These are phyloP conservation scores for Mollisia scopiformis DNA, from an alignment of 2,329 filamentous ascomycete species.

Conservation along the genomic window DNA sequence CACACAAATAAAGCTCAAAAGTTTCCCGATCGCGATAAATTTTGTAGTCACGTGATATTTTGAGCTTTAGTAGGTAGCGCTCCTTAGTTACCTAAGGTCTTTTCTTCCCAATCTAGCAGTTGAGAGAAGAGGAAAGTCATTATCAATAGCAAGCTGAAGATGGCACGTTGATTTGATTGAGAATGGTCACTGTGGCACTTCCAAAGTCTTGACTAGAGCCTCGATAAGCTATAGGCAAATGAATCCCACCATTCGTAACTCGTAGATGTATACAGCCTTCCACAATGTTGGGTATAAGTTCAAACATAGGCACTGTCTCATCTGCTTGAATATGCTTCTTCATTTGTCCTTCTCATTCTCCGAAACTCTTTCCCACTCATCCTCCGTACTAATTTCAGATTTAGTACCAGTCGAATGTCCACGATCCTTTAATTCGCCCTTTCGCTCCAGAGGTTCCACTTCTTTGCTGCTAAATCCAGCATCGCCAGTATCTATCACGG, in stretches of 20 bases:
- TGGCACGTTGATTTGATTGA: no score
- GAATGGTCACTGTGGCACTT: no score
- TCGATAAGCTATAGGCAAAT: background rate
- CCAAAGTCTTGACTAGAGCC: no score
- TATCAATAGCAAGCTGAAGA: no score
- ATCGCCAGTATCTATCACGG: slow-evolving; percentile 47
- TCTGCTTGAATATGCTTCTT: slow-evolving; percentile 9
- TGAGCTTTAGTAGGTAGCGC: no score
- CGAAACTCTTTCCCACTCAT: slow-evolving; percentile 96
- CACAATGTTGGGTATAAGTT: slow-evolving; percentile 16
- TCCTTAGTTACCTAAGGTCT: no score
- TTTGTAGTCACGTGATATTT: no score
- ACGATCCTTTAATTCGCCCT: slow-evolving; percentile 34
- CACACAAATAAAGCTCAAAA: background rate
- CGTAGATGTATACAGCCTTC: background rate
- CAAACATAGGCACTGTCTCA: background rate
- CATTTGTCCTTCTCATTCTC: slow-evolving; percentile 66
- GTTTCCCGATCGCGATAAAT: no score
- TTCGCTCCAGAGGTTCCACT: slow-evolving; percentile 30
- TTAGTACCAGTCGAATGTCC: slow-evolving; percentile 47
- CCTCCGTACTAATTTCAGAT: slow-evolving; percentile 78
- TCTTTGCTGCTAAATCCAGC: slow-evolving; percentile 31
- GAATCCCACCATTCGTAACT: background rate
- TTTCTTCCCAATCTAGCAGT: no score
- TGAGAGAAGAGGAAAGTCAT: background rate